A percentile compares a stretch with the other conserved stretches of the same genome.
These are phyloP conservation scores for Aureobasidium sp. DNA, from an alignment of 2,329 filamentous ascomycete species.

Conservation along the genomic window DNA sequence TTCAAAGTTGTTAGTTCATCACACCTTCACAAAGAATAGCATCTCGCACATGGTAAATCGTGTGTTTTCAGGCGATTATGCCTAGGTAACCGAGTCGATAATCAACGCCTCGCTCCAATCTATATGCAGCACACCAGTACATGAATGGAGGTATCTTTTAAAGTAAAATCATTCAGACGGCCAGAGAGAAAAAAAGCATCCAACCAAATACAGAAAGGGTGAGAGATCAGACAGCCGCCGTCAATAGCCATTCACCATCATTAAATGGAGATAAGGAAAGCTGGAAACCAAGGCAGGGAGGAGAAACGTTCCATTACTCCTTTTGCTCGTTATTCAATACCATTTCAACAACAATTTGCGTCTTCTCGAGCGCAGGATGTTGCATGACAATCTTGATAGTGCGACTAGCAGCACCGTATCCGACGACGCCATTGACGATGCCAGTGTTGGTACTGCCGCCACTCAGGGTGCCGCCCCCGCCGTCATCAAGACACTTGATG, in stretches of 20 bases:
- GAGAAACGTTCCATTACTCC: conserved; percentile 19
- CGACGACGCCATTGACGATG: conserved; percentile 25
- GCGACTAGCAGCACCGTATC: conserved; percentile 42
- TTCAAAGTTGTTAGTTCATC: neutral
- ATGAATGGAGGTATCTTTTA: conserved; percentile 1
- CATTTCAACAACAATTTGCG: conserved; percentile 87
- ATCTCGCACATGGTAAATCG: neutral
- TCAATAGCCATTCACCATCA: neutral
- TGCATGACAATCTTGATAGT: conserved; percentile 94
- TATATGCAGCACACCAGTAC: conserved; percentile 10
- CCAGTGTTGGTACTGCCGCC: conserved; percentile 39
- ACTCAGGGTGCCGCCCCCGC: conserved; percentile 52
- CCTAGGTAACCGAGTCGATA: neutral
- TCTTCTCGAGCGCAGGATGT: conserved; percentile 77
- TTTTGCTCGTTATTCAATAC: conserved; percentile 72
- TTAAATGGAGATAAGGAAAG: neutral
- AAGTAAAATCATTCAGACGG: neutral
- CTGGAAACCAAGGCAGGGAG: neutral
- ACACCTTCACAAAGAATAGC: neutral
- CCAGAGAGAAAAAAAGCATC: neutral
- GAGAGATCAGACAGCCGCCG: neutral
- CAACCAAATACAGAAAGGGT: neutral
- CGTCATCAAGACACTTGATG: conserved; percentile 84
- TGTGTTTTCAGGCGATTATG: neutral
- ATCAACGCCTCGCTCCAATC: conserved; percentile 5